Evolutionary conservation across 495 filamentous ascomycete genomes (phyloP).

Genomic region (Sordaria brevicollis): DNA sequence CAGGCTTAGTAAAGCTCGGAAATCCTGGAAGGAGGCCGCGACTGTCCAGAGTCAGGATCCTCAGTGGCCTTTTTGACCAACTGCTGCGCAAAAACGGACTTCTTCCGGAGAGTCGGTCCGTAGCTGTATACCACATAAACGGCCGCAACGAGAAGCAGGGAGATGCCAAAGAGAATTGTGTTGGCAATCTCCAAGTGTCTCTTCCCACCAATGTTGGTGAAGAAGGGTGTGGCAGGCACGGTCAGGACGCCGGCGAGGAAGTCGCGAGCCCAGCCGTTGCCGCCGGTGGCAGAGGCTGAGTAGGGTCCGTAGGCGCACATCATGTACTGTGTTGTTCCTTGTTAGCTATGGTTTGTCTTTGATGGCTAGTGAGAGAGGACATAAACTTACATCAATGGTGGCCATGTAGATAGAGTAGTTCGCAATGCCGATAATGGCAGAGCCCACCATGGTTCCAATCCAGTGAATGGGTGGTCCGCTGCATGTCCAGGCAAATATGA

Average conservation of each 20-base stretch:
- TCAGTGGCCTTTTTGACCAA: slow-evolving; percentile 27
- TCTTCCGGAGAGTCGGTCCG: slow-evolving; percentile 55
- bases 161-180: slow-evolving; percentile 62
- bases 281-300: slow-evolving; percentile 68
- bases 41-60: slow-evolving; percentile 1
- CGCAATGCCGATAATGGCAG: slow-evolving; percentile 53
- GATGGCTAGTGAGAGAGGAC: neutral
- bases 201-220: slow-evolving; percentile 45
- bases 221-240: slow-evolving; percentile 64
- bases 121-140: slow-evolving; percentile 74
- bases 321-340: slow-evolving; percentile 45
- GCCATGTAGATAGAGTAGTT: slow-evolving; percentile 71
- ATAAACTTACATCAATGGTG: slow-evolving; percentile 47
- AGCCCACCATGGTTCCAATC: slow-evolving; percentile 50
- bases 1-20: too few relatives aligned
- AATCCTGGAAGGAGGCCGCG: neutral
- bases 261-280: slow-evolving; percentile 61
- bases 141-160: slow-evolving; percentile 56
- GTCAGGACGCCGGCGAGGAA: slow-evolving; percentile 75
- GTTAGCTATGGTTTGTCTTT: neutral
- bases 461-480: slow-evolving; percentile 53
- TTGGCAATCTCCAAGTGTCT: slow-evolving; percentile 55
- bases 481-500: slow-evolving; percentile 59
- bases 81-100: slow-evolving; percentile 65
- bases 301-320: slow-evolving; percentile 71